phyloP scores from a whole-genome alignment of 495 filamentous ascomycete species.

The Penicillium mononematosum region DNA sequence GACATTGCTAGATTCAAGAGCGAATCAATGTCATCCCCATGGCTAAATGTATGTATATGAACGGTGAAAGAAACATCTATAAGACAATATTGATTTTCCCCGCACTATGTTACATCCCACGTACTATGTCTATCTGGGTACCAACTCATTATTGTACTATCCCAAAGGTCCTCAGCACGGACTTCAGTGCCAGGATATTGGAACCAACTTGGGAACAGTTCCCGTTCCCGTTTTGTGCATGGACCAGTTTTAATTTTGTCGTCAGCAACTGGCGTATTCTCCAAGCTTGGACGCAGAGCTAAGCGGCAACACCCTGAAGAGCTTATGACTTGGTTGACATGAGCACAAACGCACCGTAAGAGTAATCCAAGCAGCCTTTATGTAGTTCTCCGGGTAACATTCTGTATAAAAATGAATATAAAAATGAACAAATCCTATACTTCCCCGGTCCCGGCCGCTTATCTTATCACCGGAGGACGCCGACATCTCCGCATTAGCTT shows the following conservation, averaged over 20 bases:
- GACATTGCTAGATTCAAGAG: background rate
- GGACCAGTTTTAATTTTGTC: background rate
- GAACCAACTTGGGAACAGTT: background rate
- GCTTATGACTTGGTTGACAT: background rate
- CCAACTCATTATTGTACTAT: background rate
- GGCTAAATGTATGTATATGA: background rate
- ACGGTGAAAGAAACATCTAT: background rate
- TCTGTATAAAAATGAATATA: too few species aligned
- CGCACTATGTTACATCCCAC: background rate
- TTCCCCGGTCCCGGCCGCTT: conserved; percentile 11
- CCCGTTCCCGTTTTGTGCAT: background rate
- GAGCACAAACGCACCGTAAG: background rate
- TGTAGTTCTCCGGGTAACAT: background rate
- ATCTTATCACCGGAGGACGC: conserved; percentile 13
- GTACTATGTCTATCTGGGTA: background rate
- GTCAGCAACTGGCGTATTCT: background rate
- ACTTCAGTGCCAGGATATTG: background rate
- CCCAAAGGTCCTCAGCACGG: background rate
- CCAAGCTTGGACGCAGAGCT: background rate
- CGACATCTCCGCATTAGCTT: conserved; percentile 13
- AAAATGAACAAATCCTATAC: background rate
- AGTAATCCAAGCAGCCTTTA: background rate
- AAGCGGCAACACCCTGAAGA: background rate
- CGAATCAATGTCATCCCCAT: background rate
- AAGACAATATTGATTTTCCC: background rate